A percentile compares a stretch with the other conserved stretches of the same genome.
Conservation (phyloP, 306 rosid species). For the Ochetophila trinervis region DNA sequence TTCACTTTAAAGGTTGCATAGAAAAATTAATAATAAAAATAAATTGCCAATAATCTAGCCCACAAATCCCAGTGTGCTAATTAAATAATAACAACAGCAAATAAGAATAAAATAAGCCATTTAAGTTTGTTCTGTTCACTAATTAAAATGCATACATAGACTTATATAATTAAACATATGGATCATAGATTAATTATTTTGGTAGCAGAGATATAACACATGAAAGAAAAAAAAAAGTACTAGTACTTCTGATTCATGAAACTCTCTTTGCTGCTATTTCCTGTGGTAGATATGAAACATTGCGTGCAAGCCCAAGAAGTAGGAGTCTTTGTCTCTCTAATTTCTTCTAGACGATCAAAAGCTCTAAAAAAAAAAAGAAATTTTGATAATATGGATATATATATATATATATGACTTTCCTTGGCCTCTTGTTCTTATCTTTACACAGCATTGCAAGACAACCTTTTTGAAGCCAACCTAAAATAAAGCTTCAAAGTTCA, state of each 20-base stretch:
- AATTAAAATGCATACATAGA: background rate
- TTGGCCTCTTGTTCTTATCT: constrained; percentile 14
- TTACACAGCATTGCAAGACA: constrained; percentile 10
- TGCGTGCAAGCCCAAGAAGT: no score
- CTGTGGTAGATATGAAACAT: background rate
- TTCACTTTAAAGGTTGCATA: constrained; percentile 31
- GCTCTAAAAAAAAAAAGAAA: constrained; percentile 3
- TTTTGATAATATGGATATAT: background rate
- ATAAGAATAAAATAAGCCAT: background rate
- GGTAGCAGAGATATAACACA: background rate
- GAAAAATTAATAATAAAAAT: background rate
- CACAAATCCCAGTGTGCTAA: constrained; percentile 22
- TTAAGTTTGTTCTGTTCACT: background rate
- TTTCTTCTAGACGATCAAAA: constrained; percentile 1
- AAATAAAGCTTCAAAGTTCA: constrained; percentile 42
- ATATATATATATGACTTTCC: background rate
- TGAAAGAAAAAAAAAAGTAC: background rate
- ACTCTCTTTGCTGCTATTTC: constrained; percentile 2
- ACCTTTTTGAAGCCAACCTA: constrained; percentile 42
- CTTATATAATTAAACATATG: background rate
- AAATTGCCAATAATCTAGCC: constrained; percentile 15
- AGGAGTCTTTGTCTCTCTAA: background rate
- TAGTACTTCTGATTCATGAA: background rate
- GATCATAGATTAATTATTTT: constrained; percentile 2
- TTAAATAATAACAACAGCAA: constrained; percentile 7